A percentile compares a stretch with the other conserved stretches of the same genome.
These are phyloP conservation scores for Pisolithus albus DNA, from an alignment of 768 basidiomycete species.

Conservation along the genomic window DNA sequence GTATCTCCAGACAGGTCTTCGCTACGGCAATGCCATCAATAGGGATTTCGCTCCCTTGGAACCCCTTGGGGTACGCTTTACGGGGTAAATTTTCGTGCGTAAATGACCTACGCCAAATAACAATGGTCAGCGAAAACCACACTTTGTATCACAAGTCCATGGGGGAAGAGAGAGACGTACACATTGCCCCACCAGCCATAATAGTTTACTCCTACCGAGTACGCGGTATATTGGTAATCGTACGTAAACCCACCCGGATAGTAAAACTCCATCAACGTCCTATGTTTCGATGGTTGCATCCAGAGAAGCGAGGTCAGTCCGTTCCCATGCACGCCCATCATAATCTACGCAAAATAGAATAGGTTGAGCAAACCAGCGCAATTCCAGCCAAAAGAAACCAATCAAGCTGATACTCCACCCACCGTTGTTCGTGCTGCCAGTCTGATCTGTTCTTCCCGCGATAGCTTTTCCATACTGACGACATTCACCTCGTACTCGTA, in stretches of 20 bases:
- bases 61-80: conserved; percentile 76
- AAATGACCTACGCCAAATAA: conserved; percentile 45
- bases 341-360: conserved; percentile 48
- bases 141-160: background rate
- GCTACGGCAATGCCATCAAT: conserved; percentile 69
- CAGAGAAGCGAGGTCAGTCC: conserved; percentile 82
- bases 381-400: background rate
- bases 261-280: conserved; percentile 92
- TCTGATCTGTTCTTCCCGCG: conserved; percentile 70
- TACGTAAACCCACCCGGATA: conserved; percentile 76
- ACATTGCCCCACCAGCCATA: conserved; percentile 78
- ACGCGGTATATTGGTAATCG: conserved; percentile 77
- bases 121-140: background rate
- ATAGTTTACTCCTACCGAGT: conserved; percentile 74
- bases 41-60: conserved; percentile 82
- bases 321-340: conserved; percentile 94
- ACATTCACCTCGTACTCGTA: conserved; percentile 86
- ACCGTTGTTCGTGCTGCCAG: conserved; percentile 84
- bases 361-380: background rate
- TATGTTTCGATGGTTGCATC: conserved; percentile 80
- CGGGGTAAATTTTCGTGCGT: conserved; percentile 65
- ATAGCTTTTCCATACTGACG: conserved; percentile 75
- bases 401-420: conserved; percentile 18
- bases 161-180: conserved; percentile 36
- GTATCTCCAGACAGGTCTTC: conserved; percentile 47